Evolutionary conservation across 2,329 filamentous ascomycete species (phyloP).

Genomic region (Zarea fungicola): DNA sequence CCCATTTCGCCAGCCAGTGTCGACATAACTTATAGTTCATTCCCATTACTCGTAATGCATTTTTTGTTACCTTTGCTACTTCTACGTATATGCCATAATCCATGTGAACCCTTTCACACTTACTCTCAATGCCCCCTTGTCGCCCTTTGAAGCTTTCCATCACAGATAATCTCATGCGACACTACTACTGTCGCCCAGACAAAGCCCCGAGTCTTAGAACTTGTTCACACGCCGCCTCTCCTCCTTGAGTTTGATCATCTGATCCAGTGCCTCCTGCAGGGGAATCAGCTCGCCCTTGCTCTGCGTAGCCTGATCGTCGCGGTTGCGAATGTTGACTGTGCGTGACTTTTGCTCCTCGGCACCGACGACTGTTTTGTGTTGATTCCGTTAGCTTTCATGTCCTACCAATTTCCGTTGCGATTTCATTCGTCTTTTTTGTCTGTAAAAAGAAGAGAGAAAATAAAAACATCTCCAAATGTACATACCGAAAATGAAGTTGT

Average conservation of each 20-base stretch:
- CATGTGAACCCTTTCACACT: too few relatives aligned
- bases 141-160: too few relatives aligned
- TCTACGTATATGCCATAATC: too few relatives aligned
- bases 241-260: slow-evolving; percentile 46
- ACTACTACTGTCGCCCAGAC: too few relatives aligned
- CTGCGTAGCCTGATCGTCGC: slow-evolving; percentile 58
- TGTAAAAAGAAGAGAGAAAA: not conserved
- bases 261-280: slow-evolving; percentile 51
- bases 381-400: not conserved
- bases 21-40: too few relatives aligned
- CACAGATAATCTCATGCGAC: too few relatives aligned
- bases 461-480: not conserved
- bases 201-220: slow-evolving; percentile 22
- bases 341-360: slow-evolving; percentile 56
- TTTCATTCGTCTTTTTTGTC: not conserved
- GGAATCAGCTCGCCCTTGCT: slow-evolving; percentile 54
- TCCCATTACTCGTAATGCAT: too few relatives aligned
- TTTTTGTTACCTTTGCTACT: too few relatives aligned
- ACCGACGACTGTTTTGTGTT: slow-evolving; percentile 50
- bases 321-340: slow-evolving; percentile 59
- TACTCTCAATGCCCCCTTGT: too few relatives aligned
- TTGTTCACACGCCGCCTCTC: slow-evolving; percentile 37
- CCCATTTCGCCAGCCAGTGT: too few relatives aligned
- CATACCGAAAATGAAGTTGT: slow-evolving; percentile 76
- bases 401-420: not conserved